Conservation (phyloP, 2,329 filamentous ascomycete genomes). For the Penicillium sp. region DNA sequence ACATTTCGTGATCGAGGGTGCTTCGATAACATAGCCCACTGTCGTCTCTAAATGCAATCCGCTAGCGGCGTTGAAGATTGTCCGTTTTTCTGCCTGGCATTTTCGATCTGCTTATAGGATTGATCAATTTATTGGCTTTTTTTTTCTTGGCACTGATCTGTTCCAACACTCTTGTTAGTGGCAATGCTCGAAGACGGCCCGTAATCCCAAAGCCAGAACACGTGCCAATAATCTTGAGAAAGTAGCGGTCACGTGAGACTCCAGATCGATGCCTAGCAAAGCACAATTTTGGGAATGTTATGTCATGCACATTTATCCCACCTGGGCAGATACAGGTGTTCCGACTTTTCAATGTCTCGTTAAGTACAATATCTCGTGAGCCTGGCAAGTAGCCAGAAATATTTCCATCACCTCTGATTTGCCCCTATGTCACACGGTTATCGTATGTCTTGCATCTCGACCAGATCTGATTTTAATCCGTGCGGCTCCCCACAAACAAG, state of each 20-base stretch:
- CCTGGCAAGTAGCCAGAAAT: slow-evolving; percentile 1
- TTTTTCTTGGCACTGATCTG: not conserved
- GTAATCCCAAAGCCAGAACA: no score
- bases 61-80: no score
- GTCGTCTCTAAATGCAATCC: not conserved
- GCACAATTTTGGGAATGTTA: not conserved
- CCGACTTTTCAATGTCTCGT: not conserved
- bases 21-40: not conserved
- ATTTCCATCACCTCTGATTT: slow-evolving; percentile 3
- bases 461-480: not conserved
- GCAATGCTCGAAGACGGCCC: not conserved
- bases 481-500: not conserved
- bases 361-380: slow-evolving; percentile 1
- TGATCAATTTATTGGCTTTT: not conserved
- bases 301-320: not conserved
- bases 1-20: not conserved
- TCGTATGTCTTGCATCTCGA: slow-evolving; percentile 14
- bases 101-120: not conserved
- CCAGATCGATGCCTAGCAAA: slow-evolving; percentile 9
- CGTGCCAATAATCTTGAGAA: slow-evolving; percentile 10
- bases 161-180: not conserved
- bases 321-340: not conserved
- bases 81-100: no score
- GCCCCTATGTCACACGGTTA: not conserved
- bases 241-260: not conserved